Evolutionary conservation across 2,329 filamentous ascomycete genomes (phyloP).

Genomic region (Penicillium expansum): DNA sequence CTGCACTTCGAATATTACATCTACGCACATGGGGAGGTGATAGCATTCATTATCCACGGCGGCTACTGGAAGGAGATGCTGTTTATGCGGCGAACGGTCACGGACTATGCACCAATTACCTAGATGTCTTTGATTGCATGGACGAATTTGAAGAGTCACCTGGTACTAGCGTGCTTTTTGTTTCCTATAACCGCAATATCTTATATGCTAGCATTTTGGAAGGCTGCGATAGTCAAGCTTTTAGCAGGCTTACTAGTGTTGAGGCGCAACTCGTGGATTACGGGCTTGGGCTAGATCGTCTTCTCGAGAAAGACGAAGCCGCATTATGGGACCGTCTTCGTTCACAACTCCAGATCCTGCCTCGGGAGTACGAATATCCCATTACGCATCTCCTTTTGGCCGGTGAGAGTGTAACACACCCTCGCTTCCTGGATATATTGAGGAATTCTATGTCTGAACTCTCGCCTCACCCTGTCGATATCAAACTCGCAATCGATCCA

Average conservation of each 20-base stretch:
- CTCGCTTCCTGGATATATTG: not conserved
- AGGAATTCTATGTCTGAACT: not conserved
- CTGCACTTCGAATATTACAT: constrained; percentile 8
- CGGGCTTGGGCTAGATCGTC: constrained; percentile 8
- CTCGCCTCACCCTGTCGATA: not conserved
- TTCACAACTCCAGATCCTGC: constrained; percentile 5
- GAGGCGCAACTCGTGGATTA: constrained; percentile 5
- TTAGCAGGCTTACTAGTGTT: not conserved
- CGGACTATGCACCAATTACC: constrained; percentile 7
- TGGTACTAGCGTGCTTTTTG: not conserved
- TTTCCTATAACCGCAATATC: constrained; percentile 9
- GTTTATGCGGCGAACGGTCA: constrained; percentile 11
- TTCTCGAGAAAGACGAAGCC: constrained; percentile 8
- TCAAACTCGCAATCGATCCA: not conserved
- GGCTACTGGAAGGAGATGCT: constrained; percentile 11
- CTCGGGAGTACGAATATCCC: not conserved
- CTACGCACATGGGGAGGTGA: constrained; percentile 8
- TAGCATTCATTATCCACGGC: constrained; percentile 1
- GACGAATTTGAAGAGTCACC: constrained; percentile 1
- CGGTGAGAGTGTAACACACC: constrained; percentile 6
- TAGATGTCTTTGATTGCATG: constrained; percentile 6
- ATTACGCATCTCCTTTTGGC: constrained; percentile 12
- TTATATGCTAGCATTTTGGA: constrained; percentile 9
- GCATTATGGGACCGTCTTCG: constrained; percentile 4
- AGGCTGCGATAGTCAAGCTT: not conserved